These are phyloP conservation scores for Isatis lusitanica DNA, from an alignment of 441 rosid species.

Conservation along the genomic window DNA sequence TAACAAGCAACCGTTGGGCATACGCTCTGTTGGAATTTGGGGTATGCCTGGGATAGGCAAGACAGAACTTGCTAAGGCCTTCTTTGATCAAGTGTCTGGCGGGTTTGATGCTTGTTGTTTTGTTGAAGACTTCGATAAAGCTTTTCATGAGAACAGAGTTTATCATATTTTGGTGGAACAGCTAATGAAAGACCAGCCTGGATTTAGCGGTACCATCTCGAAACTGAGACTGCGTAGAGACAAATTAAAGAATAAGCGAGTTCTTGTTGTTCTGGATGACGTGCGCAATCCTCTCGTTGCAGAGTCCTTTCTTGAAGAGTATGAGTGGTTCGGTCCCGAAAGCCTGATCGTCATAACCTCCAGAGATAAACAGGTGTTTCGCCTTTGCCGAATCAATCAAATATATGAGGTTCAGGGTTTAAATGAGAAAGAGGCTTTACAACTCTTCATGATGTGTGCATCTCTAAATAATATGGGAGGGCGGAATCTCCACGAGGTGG, in stretches of 20 bases:
- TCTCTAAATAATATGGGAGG: not conserved
- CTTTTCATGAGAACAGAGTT: not conserved
- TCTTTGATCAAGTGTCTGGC: constrained; percentile 6
- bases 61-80: constrained; percentile 24
- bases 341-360: constrained; percentile 38
- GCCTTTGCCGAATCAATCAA: not conserved
- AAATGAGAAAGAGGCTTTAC: constrained; percentile 22
- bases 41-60: constrained; percentile 47
- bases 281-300: not conserved
- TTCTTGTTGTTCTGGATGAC: constrained; percentile 30
- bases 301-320: not conserved
- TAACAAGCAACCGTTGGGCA: not conserved
- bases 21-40: constrained; percentile 38
- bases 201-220: not conserved
- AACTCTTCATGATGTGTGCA: constrained; percentile 18
- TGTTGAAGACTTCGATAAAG: constrained; percentile 1
- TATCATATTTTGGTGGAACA: not conserved
- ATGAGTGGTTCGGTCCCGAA: not conserved
- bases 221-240: not conserved
- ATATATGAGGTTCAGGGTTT: constrained; percentile 23
- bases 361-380: constrained; percentile 31
- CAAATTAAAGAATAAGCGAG: not conserved
- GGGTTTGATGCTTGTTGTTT: constrained; percentile 26
- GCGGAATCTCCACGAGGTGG: not conserved
- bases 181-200: not conserved